Base-by-base conservation (phyloP, 345 rosid species). In the Camelina hispida region DNA sequence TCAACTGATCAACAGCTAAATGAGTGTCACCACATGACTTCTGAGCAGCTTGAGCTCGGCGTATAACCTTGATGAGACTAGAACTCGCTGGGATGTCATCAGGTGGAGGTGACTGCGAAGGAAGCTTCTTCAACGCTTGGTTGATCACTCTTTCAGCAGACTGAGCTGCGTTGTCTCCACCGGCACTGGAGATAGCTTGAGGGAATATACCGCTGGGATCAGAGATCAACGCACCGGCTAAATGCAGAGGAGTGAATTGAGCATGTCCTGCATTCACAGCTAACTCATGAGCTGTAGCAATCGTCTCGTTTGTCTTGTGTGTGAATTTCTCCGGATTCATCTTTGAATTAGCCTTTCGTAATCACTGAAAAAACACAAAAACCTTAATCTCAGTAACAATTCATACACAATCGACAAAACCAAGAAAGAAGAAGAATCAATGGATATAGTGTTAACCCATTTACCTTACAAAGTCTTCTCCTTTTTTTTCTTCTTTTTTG, bases 291-390 rank as follows among this genome's bases (percentile, higher is more conserved):
- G 97, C 91, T 8, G 80, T 73, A 0, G 86, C 93, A 16, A 94
- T 79, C 0, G 89, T 83, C 74, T 91, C 96, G 58, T 87, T 87
- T 8, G 98, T 91, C 89, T 90, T 91, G 89, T 90, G 93, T 17
- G 97, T 94, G 73, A 88, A 87, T 72, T 91, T 91, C 68, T 87
- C 96, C 4, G 96, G 95, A 84, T 94, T 91, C 97, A 94, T 93
- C 65, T 51, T 68, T 13, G 53, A 10, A 18, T 40, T 53, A 48
- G 22, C 3, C 61, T n/a, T 18, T 20, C 30, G n/a, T 20, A 50
- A 28, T 44, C 64, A 22, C 73, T 71, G 51, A 15, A 11, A 61
- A 47, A 0, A 40, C 37, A 66, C 42, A 51, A 25, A 5, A 61
- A 53, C 30, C 7, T 1, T 7, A 73, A 56, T 16, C 5, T 77